Conservation (phyloP, 495 filamentous ascomycete species). For the Neurospora africana region DNA sequence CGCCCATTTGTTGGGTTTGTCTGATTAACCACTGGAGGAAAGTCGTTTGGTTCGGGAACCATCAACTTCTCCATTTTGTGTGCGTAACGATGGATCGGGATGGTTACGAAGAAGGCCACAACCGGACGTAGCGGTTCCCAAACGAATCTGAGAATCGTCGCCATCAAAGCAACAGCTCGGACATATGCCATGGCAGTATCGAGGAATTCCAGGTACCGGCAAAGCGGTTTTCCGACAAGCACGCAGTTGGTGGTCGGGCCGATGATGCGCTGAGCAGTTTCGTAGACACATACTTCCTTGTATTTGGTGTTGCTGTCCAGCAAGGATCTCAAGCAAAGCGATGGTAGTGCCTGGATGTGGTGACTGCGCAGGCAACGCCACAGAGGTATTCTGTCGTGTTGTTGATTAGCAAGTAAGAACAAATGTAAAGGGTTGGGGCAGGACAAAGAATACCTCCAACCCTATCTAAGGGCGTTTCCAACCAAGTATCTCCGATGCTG, state of each 20-base stretch:
- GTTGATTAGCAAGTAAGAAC: background rate
- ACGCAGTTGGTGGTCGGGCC: conserved; percentile 26
- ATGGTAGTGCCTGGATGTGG: background rate
- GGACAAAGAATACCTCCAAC: background rate
- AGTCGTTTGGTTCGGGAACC: conserved; percentile 25
- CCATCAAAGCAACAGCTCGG: conserved; percentile 22
- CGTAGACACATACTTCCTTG: conserved; percentile 29
- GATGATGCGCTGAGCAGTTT: conserved; percentile 22
- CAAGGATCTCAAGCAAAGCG: conserved; percentile 8
- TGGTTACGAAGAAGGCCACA: conserved; percentile 21
- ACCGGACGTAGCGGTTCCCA: conserved; percentile 31
- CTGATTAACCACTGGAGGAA: conserved; percentile 31
- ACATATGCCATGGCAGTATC: conserved; percentile 31
- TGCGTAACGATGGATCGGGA: conserved; percentile 27
- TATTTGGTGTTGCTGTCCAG: conserved; percentile 20
- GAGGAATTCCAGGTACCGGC: conserved; percentile 28
- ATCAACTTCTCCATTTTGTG: conserved; percentile 21
- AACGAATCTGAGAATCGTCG: conserved; percentile 22
- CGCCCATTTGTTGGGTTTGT: conserved; percentile 18
- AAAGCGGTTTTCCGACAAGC: conserved; percentile 24
- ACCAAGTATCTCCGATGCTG: background rate
- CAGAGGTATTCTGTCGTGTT: background rate
- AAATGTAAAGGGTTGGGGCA: background rate
- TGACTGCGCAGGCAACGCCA: background rate
- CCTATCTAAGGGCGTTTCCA: background rate